phyloP scores from a whole-genome alignment of 352 stramenopile genomes.

The Pythium dissimile region DNA sequence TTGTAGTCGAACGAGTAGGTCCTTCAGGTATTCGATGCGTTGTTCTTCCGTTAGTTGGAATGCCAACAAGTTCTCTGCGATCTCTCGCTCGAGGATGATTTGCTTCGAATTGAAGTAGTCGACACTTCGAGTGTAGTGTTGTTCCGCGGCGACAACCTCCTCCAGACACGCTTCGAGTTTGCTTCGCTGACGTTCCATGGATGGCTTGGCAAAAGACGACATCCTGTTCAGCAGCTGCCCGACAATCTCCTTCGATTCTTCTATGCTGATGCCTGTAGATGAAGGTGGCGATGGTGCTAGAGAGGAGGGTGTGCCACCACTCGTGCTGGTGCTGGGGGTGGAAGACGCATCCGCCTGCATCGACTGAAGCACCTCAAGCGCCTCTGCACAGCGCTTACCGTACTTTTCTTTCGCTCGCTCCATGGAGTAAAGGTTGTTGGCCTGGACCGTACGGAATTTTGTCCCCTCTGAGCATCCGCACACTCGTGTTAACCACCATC shows the following conservation, averaged over 20 bases:
- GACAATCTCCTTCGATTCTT: constrained; percentile 64
- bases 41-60: constrained; percentile 86
- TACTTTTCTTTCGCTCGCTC: constrained; percentile 79
- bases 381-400: constrained; percentile 66
- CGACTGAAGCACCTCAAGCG: constrained; percentile 42
- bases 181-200: constrained; percentile 56
- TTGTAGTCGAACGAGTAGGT: constrained; percentile 67
- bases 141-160: constrained; percentile 65
- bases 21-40: constrained; percentile 74
- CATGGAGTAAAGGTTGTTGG: constrained; percentile 57
- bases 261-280: constrained; percentile 23
- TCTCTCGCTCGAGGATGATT: constrained; percentile 59
- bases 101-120: constrained; percentile 69
- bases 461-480: constrained; percentile 47
- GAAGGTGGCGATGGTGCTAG: background rate
- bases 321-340: background rate
- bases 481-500: too few relatives aligned
- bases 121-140: constrained; percentile 61
- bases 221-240: constrained; percentile 79
- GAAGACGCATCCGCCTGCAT: constrained; percentile 6
- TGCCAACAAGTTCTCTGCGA: constrained; percentile 71
- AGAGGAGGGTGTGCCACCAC: background rate
- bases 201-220: constrained; percentile 62
- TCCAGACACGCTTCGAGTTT: constrained; percentile 61
- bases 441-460: constrained; percentile 59